Conservation (phyloP, 768 basidiomycete species). For the Aureoboletus auriporus region DNA sequence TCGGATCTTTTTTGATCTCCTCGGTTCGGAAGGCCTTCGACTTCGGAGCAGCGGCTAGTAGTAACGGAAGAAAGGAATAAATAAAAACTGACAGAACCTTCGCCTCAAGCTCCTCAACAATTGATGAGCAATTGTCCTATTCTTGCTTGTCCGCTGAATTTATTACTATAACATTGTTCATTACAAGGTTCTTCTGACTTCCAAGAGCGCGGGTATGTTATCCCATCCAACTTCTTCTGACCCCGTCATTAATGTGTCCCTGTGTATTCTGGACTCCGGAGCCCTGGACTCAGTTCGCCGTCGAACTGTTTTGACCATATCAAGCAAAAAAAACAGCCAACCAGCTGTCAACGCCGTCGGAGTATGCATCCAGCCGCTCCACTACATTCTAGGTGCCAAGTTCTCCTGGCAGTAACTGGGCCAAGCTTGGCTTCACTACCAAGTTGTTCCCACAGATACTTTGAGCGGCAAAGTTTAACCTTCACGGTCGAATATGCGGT, state of each 20-base stretch:
- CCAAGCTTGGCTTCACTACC: too few species aligned
- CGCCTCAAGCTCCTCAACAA: too few species aligned
- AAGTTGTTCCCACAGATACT: constrained; percentile 3
- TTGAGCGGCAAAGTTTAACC: constrained; percentile 6
- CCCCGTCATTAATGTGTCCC: background rate
- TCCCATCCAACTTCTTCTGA: background rate
- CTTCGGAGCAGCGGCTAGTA: background rate
- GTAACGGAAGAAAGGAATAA: background rate
- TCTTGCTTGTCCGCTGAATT: background rate
- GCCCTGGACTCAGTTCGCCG: too few species aligned
- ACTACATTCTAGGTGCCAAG: background rate
- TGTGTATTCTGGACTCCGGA: too few species aligned
- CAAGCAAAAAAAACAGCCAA: background rate
- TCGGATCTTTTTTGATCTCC: constrained; percentile 1
- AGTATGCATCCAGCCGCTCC: too few species aligned
- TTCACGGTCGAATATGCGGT: background rate
- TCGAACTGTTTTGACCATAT: background rate
- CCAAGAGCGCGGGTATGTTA: background rate
- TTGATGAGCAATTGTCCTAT: background rate
- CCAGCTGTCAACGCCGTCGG: constrained; percentile 1
- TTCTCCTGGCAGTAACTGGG: constrained; percentile 6
- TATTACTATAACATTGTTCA: too few species aligned
- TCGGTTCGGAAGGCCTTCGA: too few species aligned
- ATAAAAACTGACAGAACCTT: constrained; percentile 6
- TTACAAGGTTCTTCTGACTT: too few species aligned